Conservation (phyloP, 108 stramenopile species). For the Fragilaria radians region DNA sequence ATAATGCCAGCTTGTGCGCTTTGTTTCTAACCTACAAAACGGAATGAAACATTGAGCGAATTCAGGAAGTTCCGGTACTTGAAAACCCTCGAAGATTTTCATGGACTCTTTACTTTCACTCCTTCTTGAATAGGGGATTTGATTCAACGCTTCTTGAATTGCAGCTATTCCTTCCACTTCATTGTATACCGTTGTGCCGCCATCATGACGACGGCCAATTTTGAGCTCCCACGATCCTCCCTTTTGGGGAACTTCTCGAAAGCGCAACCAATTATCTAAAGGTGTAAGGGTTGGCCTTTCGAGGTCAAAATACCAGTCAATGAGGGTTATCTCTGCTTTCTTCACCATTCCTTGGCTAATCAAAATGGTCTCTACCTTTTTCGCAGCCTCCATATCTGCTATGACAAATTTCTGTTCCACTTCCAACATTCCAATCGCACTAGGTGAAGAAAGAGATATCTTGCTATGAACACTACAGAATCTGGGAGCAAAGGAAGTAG, state of each 20-base stretch:
- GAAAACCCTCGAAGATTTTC: background rate
- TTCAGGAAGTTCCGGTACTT: conserved; percentile 7
- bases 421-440: too few relatives aligned
- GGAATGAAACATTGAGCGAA: conserved; percentile 7
- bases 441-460: too few relatives aligned
- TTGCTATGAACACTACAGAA: too few relatives aligned
- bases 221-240: conserved; percentile 45
- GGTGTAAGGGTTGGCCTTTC: conserved; percentile 7
- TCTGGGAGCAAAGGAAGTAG: too few relatives aligned
- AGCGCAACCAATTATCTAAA: conserved; percentile 44
- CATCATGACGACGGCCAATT: conserved; percentile 11
- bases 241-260: conserved; percentile 15
- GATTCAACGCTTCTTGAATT: conserved; percentile 7
- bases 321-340: background rate
- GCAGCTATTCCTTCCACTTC: conserved; percentile 40
- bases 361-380: background rate
- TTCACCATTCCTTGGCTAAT: background rate
- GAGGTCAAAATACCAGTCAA: conserved; percentile 49
- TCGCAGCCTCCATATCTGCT: background rate
- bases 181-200: conserved; percentile 34
- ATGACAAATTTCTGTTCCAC: conserved; percentile 44
- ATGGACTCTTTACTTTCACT: background rate
- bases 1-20: conserved; percentile 30
- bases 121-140: background rate
- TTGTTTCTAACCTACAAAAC: conserved; percentile 40